A percentile compares a stretch with the other conserved stretches of the same genome.
phyloP scores from a whole-genome alignment of 805 yeast genomes.

The Torulaspora maleeae region DNA sequence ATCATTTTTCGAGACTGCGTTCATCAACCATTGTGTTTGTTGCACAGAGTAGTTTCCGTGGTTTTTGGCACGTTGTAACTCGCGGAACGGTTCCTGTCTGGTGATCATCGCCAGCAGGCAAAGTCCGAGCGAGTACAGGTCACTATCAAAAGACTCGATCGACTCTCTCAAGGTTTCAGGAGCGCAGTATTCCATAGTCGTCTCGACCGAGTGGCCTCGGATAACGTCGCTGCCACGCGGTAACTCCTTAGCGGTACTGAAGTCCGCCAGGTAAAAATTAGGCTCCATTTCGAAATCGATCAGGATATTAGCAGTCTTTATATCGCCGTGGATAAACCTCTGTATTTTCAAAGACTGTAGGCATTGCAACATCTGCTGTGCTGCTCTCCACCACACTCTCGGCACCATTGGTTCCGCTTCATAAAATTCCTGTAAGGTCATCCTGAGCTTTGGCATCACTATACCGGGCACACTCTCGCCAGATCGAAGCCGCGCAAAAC shows the following conservation, averaged over 20 bases:
- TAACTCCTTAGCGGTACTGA: conserved; percentile 15
- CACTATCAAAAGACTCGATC: conserved; percentile 9
- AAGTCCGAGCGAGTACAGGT: conserved; percentile 21
- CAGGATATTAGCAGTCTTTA: conserved; percentile 22
- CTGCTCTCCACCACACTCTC: conserved; percentile 14
- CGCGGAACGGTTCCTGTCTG: conserved; percentile 18
- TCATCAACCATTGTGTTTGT: conserved; percentile 22
- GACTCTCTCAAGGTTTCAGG: conserved; percentile 13
- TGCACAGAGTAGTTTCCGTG: conserved; percentile 14
- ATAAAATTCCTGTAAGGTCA: conserved; percentile 15
- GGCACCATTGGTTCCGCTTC: neutral
- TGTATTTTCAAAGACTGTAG: conserved; percentile 10
- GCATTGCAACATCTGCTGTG: conserved; percentile 9
- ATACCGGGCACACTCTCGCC: conserved; percentile 15
- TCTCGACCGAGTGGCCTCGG: conserved; percentile 3
- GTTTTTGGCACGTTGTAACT: conserved; percentile 10
- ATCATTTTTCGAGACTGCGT: conserved; percentile 17
- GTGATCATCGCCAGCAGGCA: conserved; percentile 19
- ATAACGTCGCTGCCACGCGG: neutral
- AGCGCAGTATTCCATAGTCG: conserved; percentile 23
- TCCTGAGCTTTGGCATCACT: conserved; percentile 11
- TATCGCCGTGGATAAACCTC: conserved; percentile 21
- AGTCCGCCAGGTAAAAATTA: conserved; percentile 19
- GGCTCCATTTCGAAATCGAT: conserved; percentile 4
- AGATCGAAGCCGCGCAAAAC: conserved; percentile 7